These are phyloP conservation scores for Neurospora cerealis DNA, from an alignment of 495 filamentous ascomycete species.

Conservation along the genomic window DNA sequence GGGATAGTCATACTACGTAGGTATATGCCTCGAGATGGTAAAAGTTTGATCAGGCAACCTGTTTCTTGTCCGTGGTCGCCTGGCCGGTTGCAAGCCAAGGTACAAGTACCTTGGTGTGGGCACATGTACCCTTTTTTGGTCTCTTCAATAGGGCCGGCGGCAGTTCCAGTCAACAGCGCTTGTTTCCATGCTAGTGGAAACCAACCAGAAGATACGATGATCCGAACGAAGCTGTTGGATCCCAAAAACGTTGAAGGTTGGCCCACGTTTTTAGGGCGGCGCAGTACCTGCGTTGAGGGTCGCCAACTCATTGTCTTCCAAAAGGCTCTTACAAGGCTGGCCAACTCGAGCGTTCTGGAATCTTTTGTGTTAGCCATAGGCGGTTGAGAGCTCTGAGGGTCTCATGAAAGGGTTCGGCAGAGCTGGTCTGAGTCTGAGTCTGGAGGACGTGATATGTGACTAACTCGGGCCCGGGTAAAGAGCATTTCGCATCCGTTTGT, in stretches of 20 bases:
- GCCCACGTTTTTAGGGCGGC: background rate
- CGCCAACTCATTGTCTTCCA: background rate
- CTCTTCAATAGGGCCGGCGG: background rate
- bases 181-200: background rate
- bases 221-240: background rate
- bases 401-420: background rate
- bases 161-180: background rate
- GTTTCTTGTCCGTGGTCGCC: background rate
- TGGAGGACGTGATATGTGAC: conserved; percentile 1
- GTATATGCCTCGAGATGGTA: background rate
- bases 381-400: background rate
- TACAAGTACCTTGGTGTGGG: background rate
- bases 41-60: background rate
- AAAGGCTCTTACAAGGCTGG: background rate
- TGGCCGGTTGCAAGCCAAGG: background rate
- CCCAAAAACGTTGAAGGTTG: background rate
- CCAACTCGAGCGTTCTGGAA: background rate
- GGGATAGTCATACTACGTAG: background rate
- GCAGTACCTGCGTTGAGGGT: background rate
- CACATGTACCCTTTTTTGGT: background rate
- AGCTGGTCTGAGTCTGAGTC: background rate
- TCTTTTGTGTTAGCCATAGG: background rate
- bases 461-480: background rate
- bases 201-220: background rate
- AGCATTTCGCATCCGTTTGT: background rate